Evolutionary conservation across 352 stramenopile species (phyloP).

Genomic region (Globisporangium solare): DNA sequence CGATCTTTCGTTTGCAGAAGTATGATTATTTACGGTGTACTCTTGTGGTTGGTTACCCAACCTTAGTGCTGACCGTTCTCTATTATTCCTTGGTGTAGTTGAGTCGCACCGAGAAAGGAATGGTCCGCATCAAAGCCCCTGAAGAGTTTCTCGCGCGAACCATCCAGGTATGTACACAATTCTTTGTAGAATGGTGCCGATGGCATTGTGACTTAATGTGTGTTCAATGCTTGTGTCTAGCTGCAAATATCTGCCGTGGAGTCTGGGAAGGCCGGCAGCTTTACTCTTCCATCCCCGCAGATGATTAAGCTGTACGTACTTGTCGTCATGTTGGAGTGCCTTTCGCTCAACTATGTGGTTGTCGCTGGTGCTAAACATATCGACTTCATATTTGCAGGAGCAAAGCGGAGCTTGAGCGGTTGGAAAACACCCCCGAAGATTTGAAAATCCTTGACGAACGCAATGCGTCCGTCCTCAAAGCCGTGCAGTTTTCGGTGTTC

Average conservation of each 20-base stretch:
- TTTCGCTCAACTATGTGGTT: not conserved
- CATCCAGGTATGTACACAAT: conserved; percentile 40
- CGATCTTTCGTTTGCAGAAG: conserved; percentile 78
- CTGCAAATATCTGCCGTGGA: conserved; percentile 34
- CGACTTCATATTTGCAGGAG: conserved; percentile 28
- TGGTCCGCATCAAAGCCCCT: conserved; percentile 70
- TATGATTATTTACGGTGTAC: conserved; percentile 13
- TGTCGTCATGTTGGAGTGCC: not conserved
- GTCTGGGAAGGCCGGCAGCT: conserved; percentile 27
- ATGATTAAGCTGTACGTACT: conserved; percentile 41
- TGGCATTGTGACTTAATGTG: not conserved
- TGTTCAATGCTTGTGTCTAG: conserved; percentile 9
- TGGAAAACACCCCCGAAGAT: conserved; percentile 64
- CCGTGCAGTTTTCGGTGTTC: conserved; percentile 84
- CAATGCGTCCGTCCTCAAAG: conserved; percentile 68
- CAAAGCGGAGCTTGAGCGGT: conserved; percentile 43
- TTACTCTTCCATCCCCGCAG: conserved; percentile 35
- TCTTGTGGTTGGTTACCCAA: not conserved
- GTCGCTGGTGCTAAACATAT: not conserved
- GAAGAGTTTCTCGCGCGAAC: conserved; percentile 77
- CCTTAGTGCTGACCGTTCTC: not conserved
- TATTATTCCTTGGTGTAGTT: conserved; percentile 26
- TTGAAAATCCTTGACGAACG: conserved; percentile 54
- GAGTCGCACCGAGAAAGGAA: conserved; percentile 72
- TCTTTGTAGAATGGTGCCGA: not conserved